phyloP scores from a whole-genome alignment of 768 basidiomycete species.

The Collybia mongolica region DNA sequence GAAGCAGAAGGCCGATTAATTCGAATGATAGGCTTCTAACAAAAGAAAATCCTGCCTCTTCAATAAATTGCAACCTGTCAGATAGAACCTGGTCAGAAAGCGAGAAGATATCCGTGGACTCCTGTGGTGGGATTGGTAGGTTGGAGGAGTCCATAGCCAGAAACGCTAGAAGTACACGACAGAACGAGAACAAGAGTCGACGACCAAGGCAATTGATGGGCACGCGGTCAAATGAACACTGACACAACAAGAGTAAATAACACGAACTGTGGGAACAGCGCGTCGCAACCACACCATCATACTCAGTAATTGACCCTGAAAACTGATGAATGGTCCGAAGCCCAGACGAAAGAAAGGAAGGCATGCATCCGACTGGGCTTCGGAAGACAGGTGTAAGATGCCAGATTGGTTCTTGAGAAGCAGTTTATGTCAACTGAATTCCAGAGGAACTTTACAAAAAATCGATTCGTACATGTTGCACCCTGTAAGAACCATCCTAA shows the following conservation, averaged over 20 bases:
- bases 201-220: slow-evolving; percentile 14
- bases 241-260: slow-evolving; percentile 35
- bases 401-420: no score
- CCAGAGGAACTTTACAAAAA: no score
- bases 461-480: no score
- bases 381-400: no score
- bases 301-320: no score
- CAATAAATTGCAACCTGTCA: slow-evolving; percentile 69
- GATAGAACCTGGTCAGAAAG: slow-evolving; percentile 72
- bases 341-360: no score
- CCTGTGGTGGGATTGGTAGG: slow-evolving; percentile 26
- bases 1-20: slow-evolving; percentile 10
- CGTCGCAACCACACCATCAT: slow-evolving; percentile 13
- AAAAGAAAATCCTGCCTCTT: slow-evolving; percentile 51
- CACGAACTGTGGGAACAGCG: slow-evolving; percentile 25
- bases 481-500: no score
- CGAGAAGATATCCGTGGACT: slow-evolving; percentile 65
- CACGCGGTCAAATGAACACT: slow-evolving; percentile 32
- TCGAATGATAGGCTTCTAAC: slow-evolving; percentile 1
- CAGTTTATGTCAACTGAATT: no score
- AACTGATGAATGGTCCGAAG: no score
- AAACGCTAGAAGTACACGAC: slow-evolving; percentile 63
- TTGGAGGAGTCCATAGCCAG: slow-evolving; percentile 38
- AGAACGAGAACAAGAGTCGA: slow-evolving; percentile 35
- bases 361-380: no score